Base-by-base conservation (phyloP, 1,139 yeast genomes). In the Pichia sorboxylosa region DNA sequence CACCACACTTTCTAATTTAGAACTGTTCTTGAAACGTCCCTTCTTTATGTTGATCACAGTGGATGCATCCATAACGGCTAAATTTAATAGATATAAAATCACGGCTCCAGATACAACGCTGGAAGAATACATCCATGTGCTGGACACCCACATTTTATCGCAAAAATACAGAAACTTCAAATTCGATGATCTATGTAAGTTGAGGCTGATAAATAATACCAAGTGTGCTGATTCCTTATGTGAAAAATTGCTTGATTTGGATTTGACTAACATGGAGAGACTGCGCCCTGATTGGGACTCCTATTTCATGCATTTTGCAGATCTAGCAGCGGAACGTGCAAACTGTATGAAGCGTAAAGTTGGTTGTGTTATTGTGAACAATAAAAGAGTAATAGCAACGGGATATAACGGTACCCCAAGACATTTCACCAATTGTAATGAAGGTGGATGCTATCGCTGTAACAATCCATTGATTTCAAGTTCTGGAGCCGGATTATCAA, bases 371-470 rank as follows among this genome's bases (percentile, higher is more conserved):
- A 70, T 90, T 20, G 96, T 84, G 1, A 67, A 87, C 33, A 92
- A 83, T 34, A 74, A 73, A 31, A 63, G 96, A 34, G 94, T 90
- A 23, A 69, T 92, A 21, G 93, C 98, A 1, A 90, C 98, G 0
- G 99, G 98, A 0, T 90, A 92, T 56, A 90, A 90, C 50, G 98
- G 99, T 1, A 90, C 99, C 0, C 97, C 98, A 10, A 66, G 95
- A 26, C 84, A 87, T 39, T 58, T 84, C 47, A 63, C 65, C 20
- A 90, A 90, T 51, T 90, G 99, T 57, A 87, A 84, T 50, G 90
- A 84, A 47, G 98, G 98, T 13, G 98, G 98, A 1, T 90, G 98
- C 57, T 59, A 72, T 6, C 63, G 98, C 28, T 90, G 99, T 54
- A 85, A 85, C 47, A 51, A 63, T 20, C 78, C 70, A 3, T 59